Evolutionary conservation across 805 yeast genomes (phyloP).

Genomic region (Yamadazyma sp.): DNA sequence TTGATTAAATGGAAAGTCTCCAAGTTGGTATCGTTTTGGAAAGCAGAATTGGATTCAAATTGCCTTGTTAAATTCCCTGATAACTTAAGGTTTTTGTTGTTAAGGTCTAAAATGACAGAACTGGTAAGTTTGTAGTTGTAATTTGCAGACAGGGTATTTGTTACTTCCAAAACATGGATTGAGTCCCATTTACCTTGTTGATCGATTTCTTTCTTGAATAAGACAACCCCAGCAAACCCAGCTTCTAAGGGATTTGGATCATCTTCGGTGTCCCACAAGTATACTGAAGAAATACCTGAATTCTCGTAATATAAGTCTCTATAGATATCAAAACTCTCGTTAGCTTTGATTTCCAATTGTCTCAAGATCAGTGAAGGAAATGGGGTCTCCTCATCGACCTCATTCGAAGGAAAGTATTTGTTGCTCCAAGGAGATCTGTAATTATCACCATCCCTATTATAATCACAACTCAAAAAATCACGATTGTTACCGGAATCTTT

Average conservation of each 20-base stretch:
- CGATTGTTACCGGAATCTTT: slow-evolving; percentile 57
- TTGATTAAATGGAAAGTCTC: slow-evolving; percentile 76
- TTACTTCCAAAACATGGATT: slow-evolving; percentile 85
- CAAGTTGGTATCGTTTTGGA: slow-evolving; percentile 33
- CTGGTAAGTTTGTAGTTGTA: slow-evolving; percentile 73
- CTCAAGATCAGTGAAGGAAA: slow-evolving; percentile 67
- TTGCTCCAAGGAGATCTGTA: slow-evolving; percentile 91
- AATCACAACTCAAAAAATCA: slow-evolving; percentile 82
- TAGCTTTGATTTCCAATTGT: slow-evolving; percentile 73
- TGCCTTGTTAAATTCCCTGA: slow-evolving; percentile 89
- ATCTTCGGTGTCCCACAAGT: slow-evolving; percentile 83
- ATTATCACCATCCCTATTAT: slow-evolving; percentile 92
- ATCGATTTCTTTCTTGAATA: slow-evolving; percentile 69
- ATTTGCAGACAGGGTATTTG: slow-evolving; percentile 32
- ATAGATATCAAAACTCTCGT: slow-evolving; percentile 88
- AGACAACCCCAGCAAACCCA: slow-evolving; percentile 88
- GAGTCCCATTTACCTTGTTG: slow-evolving; percentile 80
- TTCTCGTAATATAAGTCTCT: slow-evolving; percentile 95
- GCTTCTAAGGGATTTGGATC: slow-evolving; percentile 31
- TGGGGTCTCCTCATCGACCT: slow-evolving; percentile 66
- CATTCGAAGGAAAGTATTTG: slow-evolving; percentile 55
- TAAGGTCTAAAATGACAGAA: slow-evolving; percentile 77
- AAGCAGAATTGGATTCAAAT: slow-evolving; percentile 48
- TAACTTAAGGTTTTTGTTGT: slow-evolving; percentile 39
- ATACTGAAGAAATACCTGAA: slow-evolving; percentile 77